Percentiles rank a stretch among this genome's conserved stretches.
Conservation (phyloP, 495 filamentous ascomycete species). For the Opeltia flavorubescens region DNA sequence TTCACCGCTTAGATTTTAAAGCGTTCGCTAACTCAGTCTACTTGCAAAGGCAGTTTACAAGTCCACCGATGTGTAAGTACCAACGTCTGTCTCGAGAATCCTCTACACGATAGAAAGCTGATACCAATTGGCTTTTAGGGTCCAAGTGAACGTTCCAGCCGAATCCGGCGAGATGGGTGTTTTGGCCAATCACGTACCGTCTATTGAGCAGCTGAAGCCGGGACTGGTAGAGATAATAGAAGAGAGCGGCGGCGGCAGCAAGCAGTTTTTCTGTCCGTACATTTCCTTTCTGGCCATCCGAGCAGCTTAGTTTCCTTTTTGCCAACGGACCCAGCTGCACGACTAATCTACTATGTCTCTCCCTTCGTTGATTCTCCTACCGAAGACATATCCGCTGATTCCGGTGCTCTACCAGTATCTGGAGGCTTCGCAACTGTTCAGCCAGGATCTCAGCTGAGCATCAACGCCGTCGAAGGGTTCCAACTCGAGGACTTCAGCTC, state of each 20-base stretch:
- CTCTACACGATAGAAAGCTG: background rate
- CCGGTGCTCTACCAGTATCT: slow-evolving; percentile 47
- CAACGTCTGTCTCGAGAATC: background rate
- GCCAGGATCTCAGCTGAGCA: slow-evolving; percentile 85
- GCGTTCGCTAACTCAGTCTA: background rate
- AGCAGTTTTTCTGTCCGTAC: slow-evolving; percentile 93
- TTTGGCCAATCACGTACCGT: slow-evolving; percentile 95
- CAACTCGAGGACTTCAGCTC: slow-evolving; percentile 88
- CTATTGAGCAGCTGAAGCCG: slow-evolving; percentile 97
- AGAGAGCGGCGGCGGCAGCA: slow-evolving; percentile 72
- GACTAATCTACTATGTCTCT: no score
- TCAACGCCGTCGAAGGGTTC: slow-evolving; percentile 94
- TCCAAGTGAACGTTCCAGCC: slow-evolving; percentile 97
- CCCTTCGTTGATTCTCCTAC: background rate
- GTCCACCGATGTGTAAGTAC: slow-evolving; percentile 58
- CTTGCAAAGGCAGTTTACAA: slow-evolving; percentile 52
- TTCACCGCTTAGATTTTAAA: background rate
- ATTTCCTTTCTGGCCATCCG: background rate
- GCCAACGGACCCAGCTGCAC: no score
- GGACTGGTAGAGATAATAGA: slow-evolving; percentile 91
- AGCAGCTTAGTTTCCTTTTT: no score
- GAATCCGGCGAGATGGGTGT: slow-evolving; percentile 99
- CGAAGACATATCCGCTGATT: background rate
- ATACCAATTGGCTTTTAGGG: slow-evolving; percentile 33
- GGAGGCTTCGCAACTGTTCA: slow-evolving; percentile 96